These are phyloP conservation scores for Calonectria pseudoturangicola DNA, from an alignment of 2,329 filamentous ascomycete genomes.

Conservation along the genomic window DNA sequence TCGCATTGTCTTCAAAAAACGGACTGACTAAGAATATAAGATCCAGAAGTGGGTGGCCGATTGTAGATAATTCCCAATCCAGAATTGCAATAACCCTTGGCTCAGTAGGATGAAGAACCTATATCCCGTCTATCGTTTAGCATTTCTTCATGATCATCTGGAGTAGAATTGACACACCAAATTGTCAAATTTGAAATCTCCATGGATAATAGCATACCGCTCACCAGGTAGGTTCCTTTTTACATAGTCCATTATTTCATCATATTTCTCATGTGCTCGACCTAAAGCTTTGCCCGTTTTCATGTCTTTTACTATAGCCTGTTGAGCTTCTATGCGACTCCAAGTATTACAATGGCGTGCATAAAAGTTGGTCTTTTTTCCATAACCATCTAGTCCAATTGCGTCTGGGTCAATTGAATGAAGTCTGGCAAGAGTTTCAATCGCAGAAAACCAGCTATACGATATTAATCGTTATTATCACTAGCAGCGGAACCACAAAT, in stretches of 20 bases:
- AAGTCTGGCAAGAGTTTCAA: conserved; percentile 36
- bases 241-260: conserved; percentile 25
- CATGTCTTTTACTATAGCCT: conserved; percentile 27
- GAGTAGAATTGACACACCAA: conserved; percentile 4
- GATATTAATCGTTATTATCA: neutral
- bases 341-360: conserved; percentile 36
- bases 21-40: conserved; percentile 29
- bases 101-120: conserved; percentile 40
- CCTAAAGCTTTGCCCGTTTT: conserved; percentile 30
- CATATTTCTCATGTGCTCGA: conserved; percentile 36
- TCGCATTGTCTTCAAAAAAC: conserved; percentile 7
- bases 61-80: conserved; percentile 41
- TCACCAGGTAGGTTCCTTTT: conserved; percentile 26
- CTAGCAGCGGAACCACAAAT: too few species aligned
- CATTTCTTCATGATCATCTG: neutral
- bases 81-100: conserved; percentile 39
- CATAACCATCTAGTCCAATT: conserved; percentile 32
- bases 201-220: conserved; percentile 34
- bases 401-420: conserved; percentile 34
- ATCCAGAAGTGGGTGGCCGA: conserved; percentile 39
- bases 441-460: conserved; percentile 33
- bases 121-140: neutral
- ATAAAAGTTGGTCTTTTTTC: conserved; percentile 33
- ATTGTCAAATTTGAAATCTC: conserved; percentile 44
- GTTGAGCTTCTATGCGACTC: conserved; percentile 34